Percentiles rank a stretch among this genome's conserved stretches.
Conservation (phyloP, 2,329 filamentous ascomycete species). For the Neurospora sp. region DNA sequence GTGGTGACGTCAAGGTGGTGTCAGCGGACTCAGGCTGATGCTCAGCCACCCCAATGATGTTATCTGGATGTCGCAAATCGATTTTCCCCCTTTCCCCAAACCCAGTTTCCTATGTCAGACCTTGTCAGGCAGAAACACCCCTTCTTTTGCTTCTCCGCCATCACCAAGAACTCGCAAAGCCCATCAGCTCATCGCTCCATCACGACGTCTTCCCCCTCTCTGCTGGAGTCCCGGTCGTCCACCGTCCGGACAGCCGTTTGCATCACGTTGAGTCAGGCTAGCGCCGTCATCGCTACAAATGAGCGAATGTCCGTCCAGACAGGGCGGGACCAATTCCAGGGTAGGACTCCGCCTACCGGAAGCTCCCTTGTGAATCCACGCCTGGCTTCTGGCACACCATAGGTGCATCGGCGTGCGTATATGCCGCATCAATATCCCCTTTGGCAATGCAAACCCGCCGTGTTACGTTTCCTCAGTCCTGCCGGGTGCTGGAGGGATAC, state of each 20-base stretch:
- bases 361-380: slow-evolving; percentile 4
- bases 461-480: slow-evolving; percentile 3
- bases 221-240: neutral
- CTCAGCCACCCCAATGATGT: neutral
- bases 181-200: neutral
- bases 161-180: neutral
- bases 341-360: slow-evolving; percentile 13
- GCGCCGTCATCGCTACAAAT: slow-evolving; percentile 11
- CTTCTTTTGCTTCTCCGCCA: neutral
- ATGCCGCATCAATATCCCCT: slow-evolving; percentile 16
- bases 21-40: neutral
- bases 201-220: neutral
- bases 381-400: slow-evolving; percentile 9
- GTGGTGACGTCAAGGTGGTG: neutral
- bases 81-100: neutral
- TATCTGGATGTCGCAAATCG: neutral
- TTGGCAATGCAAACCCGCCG: slow-evolving; percentile 18
- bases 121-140: neutral
- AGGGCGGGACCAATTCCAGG: slow-evolving; percentile 3
- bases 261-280: slow-evolving; percentile 10
- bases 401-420: slow-evolving; percentile 16
- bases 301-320: slow-evolving; percentile 3
- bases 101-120: neutral
- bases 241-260: neutral
- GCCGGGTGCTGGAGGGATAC: slow-evolving; percentile 1